Conservation (phyloP, 768 basidiomycete genomes). For the Dendrothele bispora region DNA sequence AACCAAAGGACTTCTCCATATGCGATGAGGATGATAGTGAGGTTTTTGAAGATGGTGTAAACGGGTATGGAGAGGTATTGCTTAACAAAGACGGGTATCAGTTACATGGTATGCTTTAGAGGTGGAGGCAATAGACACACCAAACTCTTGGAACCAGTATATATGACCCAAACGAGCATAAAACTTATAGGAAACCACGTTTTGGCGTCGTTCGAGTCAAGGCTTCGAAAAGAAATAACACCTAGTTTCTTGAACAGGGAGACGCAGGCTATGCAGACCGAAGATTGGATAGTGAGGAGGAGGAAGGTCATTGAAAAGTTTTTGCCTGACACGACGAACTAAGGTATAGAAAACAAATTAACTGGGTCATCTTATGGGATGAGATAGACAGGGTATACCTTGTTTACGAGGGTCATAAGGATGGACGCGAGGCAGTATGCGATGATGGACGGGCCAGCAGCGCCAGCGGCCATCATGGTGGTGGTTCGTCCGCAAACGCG, state of each 20-base stretch:
- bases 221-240: conserved; percentile 82
- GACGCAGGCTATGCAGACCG: conserved; percentile 85
- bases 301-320: conserved; percentile 98
- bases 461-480: no score
- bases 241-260: conserved; percentile 67
- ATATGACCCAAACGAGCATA: conserved; percentile 91
- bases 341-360: conserved; percentile 8
- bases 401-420: conserved; percentile 96
- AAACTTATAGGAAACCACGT: conserved; percentile 95
- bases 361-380: background rate
- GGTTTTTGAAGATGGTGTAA: conserved; percentile 99
- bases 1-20: conserved; percentile 99
- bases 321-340: conserved; percentile 94
- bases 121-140: conserved; percentile 47
- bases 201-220: conserved; percentile 82
- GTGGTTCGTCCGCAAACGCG: no score
- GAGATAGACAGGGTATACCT: conserved; percentile 45
- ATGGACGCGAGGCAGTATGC: conserved; percentile 94
- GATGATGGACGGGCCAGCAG: no score
- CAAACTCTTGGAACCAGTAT: conserved; percentile 96
- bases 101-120: background rate
- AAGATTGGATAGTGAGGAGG: conserved; percentile 86
- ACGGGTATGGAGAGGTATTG: conserved; percentile 97
- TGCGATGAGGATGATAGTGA: conserved; percentile 98
- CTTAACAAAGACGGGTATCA: conserved; percentile 36